phyloP scores from a whole-genome alignment of 208 protist genomes.

The Crithidia sp. region DNA sequence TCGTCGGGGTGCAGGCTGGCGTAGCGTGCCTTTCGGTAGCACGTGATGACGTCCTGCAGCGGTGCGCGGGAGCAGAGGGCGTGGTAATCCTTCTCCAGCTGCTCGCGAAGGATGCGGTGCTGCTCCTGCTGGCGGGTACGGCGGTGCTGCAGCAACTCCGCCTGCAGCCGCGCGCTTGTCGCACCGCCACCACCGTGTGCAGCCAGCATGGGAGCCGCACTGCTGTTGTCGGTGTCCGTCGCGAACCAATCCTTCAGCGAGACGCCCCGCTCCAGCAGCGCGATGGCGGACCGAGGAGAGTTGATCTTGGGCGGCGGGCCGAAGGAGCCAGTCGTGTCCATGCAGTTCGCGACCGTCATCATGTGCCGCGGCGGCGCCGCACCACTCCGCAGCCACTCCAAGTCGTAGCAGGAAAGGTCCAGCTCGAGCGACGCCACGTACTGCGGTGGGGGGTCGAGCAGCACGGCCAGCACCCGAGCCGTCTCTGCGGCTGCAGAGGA shows the following conservation, averaged over 20 bases:
- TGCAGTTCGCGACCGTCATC: slow-evolving; percentile 18
- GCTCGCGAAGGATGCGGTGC: slow-evolving; percentile 32
- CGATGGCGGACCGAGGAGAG: slow-evolving; percentile 84
- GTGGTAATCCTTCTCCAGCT: slow-evolving; percentile 59
- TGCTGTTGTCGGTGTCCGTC: neutral
- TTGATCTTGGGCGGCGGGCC: slow-evolving; percentile 41
- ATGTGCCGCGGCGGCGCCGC: slow-evolving; percentile 41
- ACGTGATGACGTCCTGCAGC: slow-evolving; percentile 52
- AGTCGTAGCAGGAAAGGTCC: slow-evolving; percentile 58
- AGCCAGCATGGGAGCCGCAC: neutral
- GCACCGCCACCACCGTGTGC: neutral
- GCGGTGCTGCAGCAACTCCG: slow-evolving; percentile 50
- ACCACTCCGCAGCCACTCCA: slow-evolving; percentile 67
- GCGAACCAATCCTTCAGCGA: slow-evolving; percentile 44
- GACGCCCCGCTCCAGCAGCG: slow-evolving; percentile 77
- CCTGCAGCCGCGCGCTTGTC: slow-evolving; percentile 18
- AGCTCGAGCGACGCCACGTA: slow-evolving; percentile 72
- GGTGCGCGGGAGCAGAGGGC: slow-evolving; percentile 49
- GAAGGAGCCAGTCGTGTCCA: neutral
- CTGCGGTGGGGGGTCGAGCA: slow-evolving; percentile 68
- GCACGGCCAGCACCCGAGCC: slow-evolving; percentile 63
- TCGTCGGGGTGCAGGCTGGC: slow-evolving; percentile 10
- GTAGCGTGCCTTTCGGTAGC: slow-evolving; percentile 23
- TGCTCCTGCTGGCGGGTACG: slow-evolving; percentile 30
- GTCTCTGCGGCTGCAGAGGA: slow-evolving; percentile 26